Percentiles rank a stretch among this genome's conserved stretches.
Evolutionary conservation across 371 early-diverging fungal species (phyloP).

Genomic region (Polyrhizophydium stewartii): DNA sequence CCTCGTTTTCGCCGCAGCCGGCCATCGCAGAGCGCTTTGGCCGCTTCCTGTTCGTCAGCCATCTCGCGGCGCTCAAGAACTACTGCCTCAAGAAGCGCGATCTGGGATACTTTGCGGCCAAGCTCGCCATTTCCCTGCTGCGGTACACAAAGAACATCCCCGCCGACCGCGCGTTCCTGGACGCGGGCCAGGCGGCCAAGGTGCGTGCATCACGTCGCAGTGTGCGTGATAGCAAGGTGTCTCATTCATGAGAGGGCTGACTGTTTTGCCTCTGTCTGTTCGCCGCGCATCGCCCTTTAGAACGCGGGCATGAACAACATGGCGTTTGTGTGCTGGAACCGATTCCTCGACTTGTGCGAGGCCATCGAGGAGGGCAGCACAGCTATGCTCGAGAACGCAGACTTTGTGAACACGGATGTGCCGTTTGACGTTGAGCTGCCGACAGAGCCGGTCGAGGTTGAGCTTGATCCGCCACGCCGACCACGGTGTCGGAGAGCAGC

Average conservation of each 20-base stretch:
- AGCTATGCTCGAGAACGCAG: conserved; percentile 38
- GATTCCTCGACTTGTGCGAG: conserved; percentile 49
- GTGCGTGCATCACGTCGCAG: no score
- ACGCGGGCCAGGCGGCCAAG: conserved; percentile 47
- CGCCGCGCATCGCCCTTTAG: conserved; percentile 12
- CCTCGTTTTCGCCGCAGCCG: conserved; percentile 12
- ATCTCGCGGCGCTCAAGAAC: conserved; percentile 37
- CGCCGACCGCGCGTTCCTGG: conserved; percentile 42
- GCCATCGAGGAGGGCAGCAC: conserved; percentile 52
- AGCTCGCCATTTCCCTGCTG: conserved; percentile 40
- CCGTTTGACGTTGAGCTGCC: conserved; percentile 46
- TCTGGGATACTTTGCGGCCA: conserved; percentile 40
- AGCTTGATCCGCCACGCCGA: no score
- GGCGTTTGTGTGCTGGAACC: conserved; percentile 59
- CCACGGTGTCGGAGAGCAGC: no score
- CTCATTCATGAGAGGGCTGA: no score
- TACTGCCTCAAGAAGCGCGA: conserved; percentile 44
- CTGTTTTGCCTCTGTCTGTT: no score
- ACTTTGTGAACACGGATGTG: conserved; percentile 48
- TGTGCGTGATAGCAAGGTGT: no score
- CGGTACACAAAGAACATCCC: conserved; percentile 43
- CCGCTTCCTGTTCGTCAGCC: conserved; percentile 34
- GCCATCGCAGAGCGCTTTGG: conserved; percentile 27
- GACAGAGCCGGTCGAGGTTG: conserved; percentile 7
- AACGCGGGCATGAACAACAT: conserved; percentile 47